A percentile compares a stretch with the other conserved stretches of the same genome.
Evolutionary conservation across 257 asterid species (phyloP).

Genomic region (Datura wrightii): DNA sequence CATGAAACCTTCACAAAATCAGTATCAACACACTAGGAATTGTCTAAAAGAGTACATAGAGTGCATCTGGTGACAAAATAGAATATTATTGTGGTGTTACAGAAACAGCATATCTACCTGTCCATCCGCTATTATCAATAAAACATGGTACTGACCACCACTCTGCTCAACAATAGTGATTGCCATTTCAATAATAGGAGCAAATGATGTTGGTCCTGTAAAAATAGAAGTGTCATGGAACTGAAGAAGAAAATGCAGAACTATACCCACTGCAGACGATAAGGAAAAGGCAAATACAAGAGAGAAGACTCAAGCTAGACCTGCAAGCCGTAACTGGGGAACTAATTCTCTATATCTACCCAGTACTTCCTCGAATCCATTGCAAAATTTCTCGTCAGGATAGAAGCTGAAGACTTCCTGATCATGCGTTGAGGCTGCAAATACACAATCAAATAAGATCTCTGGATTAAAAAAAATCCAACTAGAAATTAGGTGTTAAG

Average conservation of each 20-base stretch:
- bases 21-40: not conserved
- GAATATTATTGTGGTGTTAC: not conserved
- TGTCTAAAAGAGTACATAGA: not conserved
- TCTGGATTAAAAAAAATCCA: constrained; percentile 27
- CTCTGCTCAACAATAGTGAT: constrained; percentile 88
- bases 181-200: constrained; percentile 88
- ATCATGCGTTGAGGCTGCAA: constrained; percentile 97
- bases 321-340: constrained; percentile 91
- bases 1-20: not conserved
- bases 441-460: constrained; percentile 36
- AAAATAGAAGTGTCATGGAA: constrained; percentile 20
- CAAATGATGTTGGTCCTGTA: constrained; percentile 94
- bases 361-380: constrained; percentile 94
- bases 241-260: not conserved
- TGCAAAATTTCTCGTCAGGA: constrained; percentile 80
- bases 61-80: not conserved
- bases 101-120: constrained; percentile 55
- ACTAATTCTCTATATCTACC: constrained; percentile 83
- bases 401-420: constrained; percentile 90
- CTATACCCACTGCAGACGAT: not conserved
- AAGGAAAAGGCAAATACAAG: not conserved
- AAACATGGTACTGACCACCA: constrained; percentile 91
- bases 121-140: constrained; percentile 89
- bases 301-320: constrained; percentile 39
- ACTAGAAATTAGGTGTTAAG: constrained; percentile 17